Percentiles rank a stretch among this genome's conserved stretches.
Evolutionary conservation across 148 eudicot species (phyloP).

Genomic region (Camellia sinensis): DNA sequence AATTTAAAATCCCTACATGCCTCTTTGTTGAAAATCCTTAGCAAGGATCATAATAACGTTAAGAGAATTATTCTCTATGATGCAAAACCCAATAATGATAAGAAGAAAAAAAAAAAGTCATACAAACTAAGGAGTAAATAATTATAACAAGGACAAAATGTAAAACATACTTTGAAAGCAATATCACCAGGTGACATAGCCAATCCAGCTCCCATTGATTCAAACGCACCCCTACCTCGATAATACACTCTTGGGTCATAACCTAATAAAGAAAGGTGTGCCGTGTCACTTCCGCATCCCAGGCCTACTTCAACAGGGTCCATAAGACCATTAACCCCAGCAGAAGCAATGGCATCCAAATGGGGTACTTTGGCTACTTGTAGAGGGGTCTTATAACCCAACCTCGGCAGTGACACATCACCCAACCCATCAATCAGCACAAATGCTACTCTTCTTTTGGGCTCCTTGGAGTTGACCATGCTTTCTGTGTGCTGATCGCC

Average conservation of each 20-base stretch:
- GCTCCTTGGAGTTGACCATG: slow-evolving; percentile 57
- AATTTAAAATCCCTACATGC: not conserved
- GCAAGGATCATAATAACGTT: not conserved
- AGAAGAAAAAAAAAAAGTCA: not conserved
- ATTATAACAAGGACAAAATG: not conserved
- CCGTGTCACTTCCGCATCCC: slow-evolving; percentile 97
- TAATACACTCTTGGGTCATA: slow-evolving; percentile 93
- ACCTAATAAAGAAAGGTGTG: slow-evolving; percentile 92
- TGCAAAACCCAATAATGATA: not conserved
- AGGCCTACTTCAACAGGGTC: slow-evolving; percentile 98
- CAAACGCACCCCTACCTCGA: slow-evolving; percentile 98
- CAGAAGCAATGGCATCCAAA: slow-evolving; percentile 84
- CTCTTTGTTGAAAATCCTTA: not conserved
- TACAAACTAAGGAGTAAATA: not conserved
- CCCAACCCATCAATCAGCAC: slow-evolving; percentile 89
- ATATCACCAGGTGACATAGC: slow-evolving; percentile 99
- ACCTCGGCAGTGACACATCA: slow-evolving; percentile 83
- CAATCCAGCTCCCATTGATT: slow-evolving; percentile 99
- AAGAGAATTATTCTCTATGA: not conserved
- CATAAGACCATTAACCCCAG: slow-evolving; percentile 97
- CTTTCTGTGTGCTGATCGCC: slow-evolving; percentile 1
- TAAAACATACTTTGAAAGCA: slow-evolving; percentile 76
- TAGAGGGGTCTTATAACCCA: slow-evolving; percentile 71
- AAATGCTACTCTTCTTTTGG: slow-evolving; percentile 82
- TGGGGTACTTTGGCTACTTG: slow-evolving; percentile 69